Conservation (phyloP, 2,329 filamentous ascomycete species). For the Fusarium anthophilum region DNA sequence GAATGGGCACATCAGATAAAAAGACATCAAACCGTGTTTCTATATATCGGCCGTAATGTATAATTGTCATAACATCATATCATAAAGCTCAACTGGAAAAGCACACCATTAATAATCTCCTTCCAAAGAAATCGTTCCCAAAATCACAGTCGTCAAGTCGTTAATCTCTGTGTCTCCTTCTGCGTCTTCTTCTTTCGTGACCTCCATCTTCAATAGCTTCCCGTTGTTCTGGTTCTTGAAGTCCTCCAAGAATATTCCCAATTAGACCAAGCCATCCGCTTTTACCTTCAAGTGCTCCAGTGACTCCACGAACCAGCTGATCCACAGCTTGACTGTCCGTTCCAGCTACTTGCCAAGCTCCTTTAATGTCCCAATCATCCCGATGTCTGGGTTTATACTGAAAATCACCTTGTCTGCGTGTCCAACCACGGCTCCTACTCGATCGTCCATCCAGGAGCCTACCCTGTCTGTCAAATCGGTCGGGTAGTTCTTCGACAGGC, state of each 20-base stretch:
- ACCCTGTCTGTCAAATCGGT: constrained; percentile 58
- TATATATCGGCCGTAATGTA: constrained; percentile 42
- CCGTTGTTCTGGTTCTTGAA: constrained; percentile 16
- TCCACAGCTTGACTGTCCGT: constrained; percentile 56
- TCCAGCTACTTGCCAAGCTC: constrained; percentile 57
- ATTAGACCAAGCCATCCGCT: constrained; percentile 46
- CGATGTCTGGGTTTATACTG: constrained; percentile 47
- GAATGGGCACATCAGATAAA: background rate
- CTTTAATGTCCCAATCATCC: constrained; percentile 50
- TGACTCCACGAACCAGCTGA: constrained; percentile 40
- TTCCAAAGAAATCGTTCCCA: constrained; percentile 27
- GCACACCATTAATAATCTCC: constrained; percentile 22
- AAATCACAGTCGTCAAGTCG: constrained; percentile 36
- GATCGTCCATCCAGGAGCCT: constrained; percentile 48
- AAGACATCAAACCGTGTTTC: constrained; percentile 31
- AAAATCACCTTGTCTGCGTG: constrained; percentile 55
- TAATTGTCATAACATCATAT: constrained; percentile 41
- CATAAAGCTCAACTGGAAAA: constrained; percentile 27
- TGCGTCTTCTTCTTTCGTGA: constrained; percentile 27
- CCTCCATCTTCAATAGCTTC: constrained; percentile 26
- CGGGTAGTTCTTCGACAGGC: constrained; percentile 56
- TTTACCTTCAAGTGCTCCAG: constrained; percentile 44
- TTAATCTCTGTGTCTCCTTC: constrained; percentile 32
- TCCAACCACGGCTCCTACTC: constrained; percentile 40
- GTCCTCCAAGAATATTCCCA: constrained; percentile 44